A percentile compares a stretch with the other conserved stretches of the same genome.
phyloP scores from a whole-genome alignment of 148 eudicot genomes.

The Nepenthes gracilis region DNA sequence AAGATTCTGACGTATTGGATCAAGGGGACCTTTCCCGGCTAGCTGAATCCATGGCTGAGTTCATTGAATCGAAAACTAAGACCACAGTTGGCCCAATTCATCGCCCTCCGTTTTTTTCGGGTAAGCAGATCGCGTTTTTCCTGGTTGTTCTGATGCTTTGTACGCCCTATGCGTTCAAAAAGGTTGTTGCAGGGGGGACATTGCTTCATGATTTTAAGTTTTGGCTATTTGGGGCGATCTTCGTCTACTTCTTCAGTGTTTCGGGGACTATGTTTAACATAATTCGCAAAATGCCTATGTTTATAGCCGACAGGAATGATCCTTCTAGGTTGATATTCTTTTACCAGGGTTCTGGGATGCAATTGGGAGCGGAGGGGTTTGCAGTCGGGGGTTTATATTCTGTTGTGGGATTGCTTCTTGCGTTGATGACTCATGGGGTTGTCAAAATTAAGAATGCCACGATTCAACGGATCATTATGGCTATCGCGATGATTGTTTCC shows the following conservation, averaged over 20 bases:
- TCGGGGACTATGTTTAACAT: conserved; percentile 88
- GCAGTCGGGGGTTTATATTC: conserved; percentile 75
- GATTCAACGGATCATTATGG: conserved; percentile 53
- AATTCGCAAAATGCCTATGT: conserved; percentile 85
- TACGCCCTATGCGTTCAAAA: conserved; percentile 41
- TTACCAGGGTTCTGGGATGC: conserved; percentile 92
- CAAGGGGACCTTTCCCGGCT: conserved; percentile 37
- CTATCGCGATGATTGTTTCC: conserved; percentile 49
- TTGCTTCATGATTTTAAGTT: conserved; percentile 49
- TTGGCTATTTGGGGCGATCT: conserved; percentile 56
- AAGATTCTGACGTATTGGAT: conserved; percentile 40
- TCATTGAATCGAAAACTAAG: conserved; percentile 37
- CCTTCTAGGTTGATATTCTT: conserved; percentile 59
- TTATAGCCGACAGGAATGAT: conserved; percentile 58
- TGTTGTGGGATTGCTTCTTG: conserved; percentile 68
- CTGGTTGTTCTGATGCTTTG: conserved; percentile 17
- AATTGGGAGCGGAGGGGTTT: conserved; percentile 91
- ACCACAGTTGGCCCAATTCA: conserved; percentile 38
- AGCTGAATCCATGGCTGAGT: conserved; percentile 61
- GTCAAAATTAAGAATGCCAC: conserved; percentile 45
- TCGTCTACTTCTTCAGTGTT: conserved; percentile 86
- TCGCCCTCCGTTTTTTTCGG: conserved; percentile 54
- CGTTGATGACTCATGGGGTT: conserved; percentile 59
- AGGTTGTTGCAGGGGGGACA: conserved; percentile 44
- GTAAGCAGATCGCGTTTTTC: conserved; percentile 26